A percentile compares a stretch with the other conserved stretches of the same genome.
These are phyloP conservation scores for Seiridium unicorne DNA, from an alignment of 2,329 filamentous ascomycete genomes.

Conservation along the genomic window DNA sequence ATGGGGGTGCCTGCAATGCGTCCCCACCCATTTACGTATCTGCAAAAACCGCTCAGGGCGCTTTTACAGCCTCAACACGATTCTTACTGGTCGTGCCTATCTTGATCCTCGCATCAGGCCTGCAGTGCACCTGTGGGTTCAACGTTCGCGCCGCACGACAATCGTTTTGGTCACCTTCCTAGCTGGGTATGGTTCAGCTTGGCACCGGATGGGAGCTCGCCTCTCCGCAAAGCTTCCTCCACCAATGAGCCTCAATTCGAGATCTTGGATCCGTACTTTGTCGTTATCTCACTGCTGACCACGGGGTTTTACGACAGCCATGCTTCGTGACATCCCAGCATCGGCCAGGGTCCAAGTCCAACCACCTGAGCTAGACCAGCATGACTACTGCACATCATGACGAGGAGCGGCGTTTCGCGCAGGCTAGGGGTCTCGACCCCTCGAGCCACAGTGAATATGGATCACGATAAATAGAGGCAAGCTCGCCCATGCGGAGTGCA, in stretches of 20 bases:
- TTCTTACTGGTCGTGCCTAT: too few species aligned
- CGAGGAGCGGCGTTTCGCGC: not conserved
- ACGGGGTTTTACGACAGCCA: not conserved
- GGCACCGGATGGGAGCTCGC: not conserved
- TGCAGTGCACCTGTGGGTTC: too few species aligned
- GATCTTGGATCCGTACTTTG: not conserved
- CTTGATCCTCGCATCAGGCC: too few species aligned
- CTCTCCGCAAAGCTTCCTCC: not conserved
- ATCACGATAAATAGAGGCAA: not conserved
- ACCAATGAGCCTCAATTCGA: conserved; percentile 5
- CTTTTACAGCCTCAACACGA: too few species aligned
- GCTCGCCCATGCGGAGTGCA: too few species aligned
- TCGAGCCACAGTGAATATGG: too few species aligned
- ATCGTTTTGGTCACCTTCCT: not conserved
- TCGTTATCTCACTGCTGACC: conserved; percentile 1
- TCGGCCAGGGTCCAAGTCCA: not conserved
- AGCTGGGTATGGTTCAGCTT: not conserved
- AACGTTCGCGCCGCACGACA: too few species aligned
- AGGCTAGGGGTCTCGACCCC: not conserved
- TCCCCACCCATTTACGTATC: too few species aligned
- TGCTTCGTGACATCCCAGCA: not conserved
- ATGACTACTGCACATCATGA: conserved; percentile 4
- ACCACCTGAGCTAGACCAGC: not conserved
- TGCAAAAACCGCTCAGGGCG: too few species aligned
- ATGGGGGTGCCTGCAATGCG: too few species aligned